Evolutionary conservation across 441 rosid species (phyloP).

Genomic region (Mallotus japonicus): DNA sequence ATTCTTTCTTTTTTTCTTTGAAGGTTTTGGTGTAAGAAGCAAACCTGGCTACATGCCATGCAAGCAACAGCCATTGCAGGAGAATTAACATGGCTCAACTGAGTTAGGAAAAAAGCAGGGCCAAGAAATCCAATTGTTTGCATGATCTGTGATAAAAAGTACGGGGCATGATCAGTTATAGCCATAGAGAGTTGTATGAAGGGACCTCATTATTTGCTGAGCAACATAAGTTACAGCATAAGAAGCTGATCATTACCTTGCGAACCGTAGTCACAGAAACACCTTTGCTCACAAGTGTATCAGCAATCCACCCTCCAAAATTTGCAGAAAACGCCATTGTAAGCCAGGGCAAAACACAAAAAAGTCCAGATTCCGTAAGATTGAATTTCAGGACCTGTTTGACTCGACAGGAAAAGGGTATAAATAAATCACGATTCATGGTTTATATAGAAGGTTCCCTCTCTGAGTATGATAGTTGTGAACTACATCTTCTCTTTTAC

Average conservation of each 20-base stretch:
- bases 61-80: constrained; percentile 90
- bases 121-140: constrained; percentile 96
- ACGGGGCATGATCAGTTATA: neutral
- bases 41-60: constrained; percentile 95
- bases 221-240: no score
- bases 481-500: neutral
- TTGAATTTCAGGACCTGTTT: constrained; percentile 79
- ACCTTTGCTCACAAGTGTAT: constrained; percentile 86
- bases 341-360: constrained; percentile 86
- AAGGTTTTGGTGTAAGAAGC: constrained; percentile 12
- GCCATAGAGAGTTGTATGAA: neutral
- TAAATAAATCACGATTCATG: neutral
- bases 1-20: neutral
- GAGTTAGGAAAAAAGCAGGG: constrained; percentile 94
- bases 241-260: constrained; percentile 49
- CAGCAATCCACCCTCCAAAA: constrained; percentile 93
- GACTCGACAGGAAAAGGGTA: neutral
- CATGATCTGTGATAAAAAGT: constrained; percentile 59
- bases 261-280: constrained; percentile 75
- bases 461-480: neutral
- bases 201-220: neutral
- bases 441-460: neutral
- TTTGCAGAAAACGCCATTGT: constrained; percentile 95
- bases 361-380: constrained; percentile 80
- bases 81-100: constrained; percentile 83